Percentiles rank a stretch among this genome's conserved stretches.
Evolutionary conservation across 1,139 yeast genomes (phyloP).

Genomic region (Wickerhamomyces sp.): DNA sequence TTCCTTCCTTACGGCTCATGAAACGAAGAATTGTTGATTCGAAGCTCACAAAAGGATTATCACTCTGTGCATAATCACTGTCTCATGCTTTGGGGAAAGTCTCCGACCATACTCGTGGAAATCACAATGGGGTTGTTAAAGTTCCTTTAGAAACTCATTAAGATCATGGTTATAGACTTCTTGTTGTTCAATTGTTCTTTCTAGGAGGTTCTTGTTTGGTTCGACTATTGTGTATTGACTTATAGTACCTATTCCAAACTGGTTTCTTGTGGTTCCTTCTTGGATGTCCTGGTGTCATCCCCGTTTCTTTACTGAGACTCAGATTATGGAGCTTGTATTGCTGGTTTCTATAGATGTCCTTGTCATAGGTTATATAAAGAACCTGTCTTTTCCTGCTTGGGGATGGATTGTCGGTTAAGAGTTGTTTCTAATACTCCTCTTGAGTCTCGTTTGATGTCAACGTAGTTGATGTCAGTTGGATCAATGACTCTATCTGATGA

Average conservation of each 20-base stretch:
- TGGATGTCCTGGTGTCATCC: too few relatives aligned
- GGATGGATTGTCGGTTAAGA: not conserved
- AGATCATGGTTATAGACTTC: conserved; percentile 2
- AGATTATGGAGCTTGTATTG: too few relatives aligned
- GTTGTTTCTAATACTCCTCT: conserved; percentile 11
- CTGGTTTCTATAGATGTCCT: too few relatives aligned
- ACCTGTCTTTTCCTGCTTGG: not conserved
- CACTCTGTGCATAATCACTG: conserved; percentile 15
- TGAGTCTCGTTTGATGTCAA: conserved; percentile 8
- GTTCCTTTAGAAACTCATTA: conserved; percentile 22
- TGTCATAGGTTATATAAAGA: not conserved
- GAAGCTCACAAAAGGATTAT: conserved; percentile 63
- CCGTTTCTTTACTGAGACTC: too few relatives aligned
- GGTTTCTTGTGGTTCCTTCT: not conserved
- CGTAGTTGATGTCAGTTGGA: conserved; percentile 3
- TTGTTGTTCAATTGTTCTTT: not conserved
- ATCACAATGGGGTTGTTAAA: conserved; percentile 33
- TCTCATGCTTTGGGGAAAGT: conserved; percentile 84
- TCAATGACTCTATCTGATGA: conserved; percentile 1
- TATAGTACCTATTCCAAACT: not conserved
- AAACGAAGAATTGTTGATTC: conserved; percentile 74
- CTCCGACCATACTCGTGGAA: conserved; percentile 69
- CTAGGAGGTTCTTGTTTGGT: too few relatives aligned
- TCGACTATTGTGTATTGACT: too few relatives aligned
- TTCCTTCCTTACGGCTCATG: conserved; percentile 35